phyloP scores from a whole-genome alignment of 345 rosid species.

The Mangifera indica region DNA sequence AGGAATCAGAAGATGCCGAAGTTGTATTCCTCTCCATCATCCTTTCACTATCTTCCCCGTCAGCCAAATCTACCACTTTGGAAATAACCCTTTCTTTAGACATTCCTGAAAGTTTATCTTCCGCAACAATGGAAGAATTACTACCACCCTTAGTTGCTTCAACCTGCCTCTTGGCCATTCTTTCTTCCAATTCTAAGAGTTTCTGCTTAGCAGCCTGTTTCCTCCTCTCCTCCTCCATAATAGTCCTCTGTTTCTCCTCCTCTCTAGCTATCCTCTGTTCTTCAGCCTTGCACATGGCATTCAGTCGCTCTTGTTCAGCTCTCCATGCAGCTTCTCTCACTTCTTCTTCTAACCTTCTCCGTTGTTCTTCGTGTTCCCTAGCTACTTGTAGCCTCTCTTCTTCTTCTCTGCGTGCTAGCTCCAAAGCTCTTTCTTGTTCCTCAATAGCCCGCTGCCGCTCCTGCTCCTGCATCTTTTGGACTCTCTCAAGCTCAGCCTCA shows the following conservation, averaged over 20 bases:
- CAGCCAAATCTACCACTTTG: slow-evolving; percentile 50
- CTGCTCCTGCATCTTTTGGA: slow-evolving; percentile 94
- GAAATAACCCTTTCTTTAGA: not conserved
- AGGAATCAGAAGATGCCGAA: slow-evolving; percentile 68
- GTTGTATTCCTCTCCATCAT: slow-evolving; percentile 88
- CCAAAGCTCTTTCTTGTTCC: slow-evolving; percentile 85
- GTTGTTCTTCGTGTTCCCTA: slow-evolving; percentile 77
- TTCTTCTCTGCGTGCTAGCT: slow-evolving; percentile 83
- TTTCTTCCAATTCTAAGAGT: slow-evolving; percentile 92
- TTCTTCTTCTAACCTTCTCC: slow-evolving; percentile 79
- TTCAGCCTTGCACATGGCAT: slow-evolving; percentile 70
- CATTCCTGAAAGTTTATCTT: slow-evolving; percentile 46
- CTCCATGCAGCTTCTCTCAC: slow-evolving; percentile 85
- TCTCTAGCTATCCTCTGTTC: slow-evolving; percentile 86
- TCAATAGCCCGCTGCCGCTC: slow-evolving; percentile 68
- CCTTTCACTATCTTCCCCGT: slow-evolving; percentile 91
- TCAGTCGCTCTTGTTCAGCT: slow-evolving; percentile 81
- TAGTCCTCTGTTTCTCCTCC: slow-evolving; percentile 75
- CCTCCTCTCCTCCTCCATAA: slow-evolving; percentile 96
- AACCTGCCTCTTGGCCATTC: slow-evolving; percentile 79
- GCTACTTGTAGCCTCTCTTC: slow-evolving; percentile 73
- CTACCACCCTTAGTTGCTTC: slow-evolving; percentile 48
- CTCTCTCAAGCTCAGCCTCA: slow-evolving; percentile 98
- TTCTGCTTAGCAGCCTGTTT: slow-evolving; percentile 93
- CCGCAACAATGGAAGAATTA: slow-evolving; percentile 44